phyloP scores from a whole-genome alignment of 345 rosid species.

The Anacardium occidentale region DNA sequence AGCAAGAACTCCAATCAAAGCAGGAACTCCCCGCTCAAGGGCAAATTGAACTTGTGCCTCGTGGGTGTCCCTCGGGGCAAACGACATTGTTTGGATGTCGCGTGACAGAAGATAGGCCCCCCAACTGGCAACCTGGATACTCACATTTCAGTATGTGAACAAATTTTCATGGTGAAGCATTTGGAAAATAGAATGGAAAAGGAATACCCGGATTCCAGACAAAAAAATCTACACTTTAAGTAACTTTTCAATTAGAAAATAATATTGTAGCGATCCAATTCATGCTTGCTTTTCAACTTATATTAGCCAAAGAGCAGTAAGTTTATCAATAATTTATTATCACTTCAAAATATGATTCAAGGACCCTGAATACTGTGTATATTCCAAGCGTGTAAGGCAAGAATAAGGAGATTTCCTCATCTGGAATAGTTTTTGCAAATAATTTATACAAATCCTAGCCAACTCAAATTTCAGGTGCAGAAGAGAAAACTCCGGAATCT shows the following conservation, averaged over 20 bases:
- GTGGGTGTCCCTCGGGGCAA: conserved; percentile 72
- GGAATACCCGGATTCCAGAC: not conserved
- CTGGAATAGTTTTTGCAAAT: no score
- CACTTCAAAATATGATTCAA: no score
- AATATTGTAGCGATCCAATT: not conserved
- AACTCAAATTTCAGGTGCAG: no score
- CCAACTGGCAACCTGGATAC: conserved; percentile 64
- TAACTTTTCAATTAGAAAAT: no score
- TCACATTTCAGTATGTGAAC: not conserved
- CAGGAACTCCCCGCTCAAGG: conserved; percentile 73
- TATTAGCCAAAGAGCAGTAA: not conserved
- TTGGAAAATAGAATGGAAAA: not conserved
- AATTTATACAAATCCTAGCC: no score
- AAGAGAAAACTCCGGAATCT: no score
- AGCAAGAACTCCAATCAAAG: conserved; percentile 56
- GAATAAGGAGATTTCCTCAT: no score
- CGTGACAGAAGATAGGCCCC: conserved; percentile 60
- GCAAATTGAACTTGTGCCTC: conserved; percentile 79
- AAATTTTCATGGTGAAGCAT: not conserved
- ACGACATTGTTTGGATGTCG: conserved; percentile 50
- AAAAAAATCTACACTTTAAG: no score
- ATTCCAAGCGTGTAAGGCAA: no score
- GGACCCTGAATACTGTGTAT: no score
- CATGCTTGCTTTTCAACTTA: not conserved
- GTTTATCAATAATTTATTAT: no score